Conservation (phyloP, 2,329 filamentous ascomycete genomes). For the Bipolaris zeicola region DNA sequence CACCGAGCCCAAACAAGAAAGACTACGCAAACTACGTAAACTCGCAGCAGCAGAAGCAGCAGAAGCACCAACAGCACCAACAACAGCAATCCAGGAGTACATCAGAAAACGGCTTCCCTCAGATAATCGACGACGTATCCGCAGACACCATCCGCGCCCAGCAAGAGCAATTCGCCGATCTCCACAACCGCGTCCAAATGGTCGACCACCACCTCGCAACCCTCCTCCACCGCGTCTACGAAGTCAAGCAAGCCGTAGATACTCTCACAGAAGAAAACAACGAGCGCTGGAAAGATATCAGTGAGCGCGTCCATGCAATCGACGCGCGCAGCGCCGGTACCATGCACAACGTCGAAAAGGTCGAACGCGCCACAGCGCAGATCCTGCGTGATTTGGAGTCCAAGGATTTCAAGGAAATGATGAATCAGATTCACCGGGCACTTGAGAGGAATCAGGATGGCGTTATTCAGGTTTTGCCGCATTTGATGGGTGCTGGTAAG, state of each 20-base stretch:
- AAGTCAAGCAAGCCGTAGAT: conserved; percentile 65
- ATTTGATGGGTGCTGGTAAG: conserved; percentile 58
- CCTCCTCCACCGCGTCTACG: conserved; percentile 70
- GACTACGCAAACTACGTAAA: conserved; percentile 37
- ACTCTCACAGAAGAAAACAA: conserved; percentile 61
- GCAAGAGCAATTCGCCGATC: conserved; percentile 74
- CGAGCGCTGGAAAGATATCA: conserved; percentile 62
- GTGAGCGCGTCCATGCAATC: conserved; percentile 36
- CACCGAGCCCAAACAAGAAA: conserved; percentile 35
- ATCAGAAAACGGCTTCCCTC: conserved; percentile 33
- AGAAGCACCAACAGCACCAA: conserved; percentile 19
- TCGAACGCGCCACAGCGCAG: conserved; percentile 58
- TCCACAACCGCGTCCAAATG: conserved; percentile 81
- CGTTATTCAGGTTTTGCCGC: conserved; percentile 58
- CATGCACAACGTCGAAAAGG: conserved; percentile 57
- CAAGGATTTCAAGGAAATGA: conserved; percentile 62
- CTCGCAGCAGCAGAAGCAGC: conserved; percentile 39
- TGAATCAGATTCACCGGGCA: conserved; percentile 60
- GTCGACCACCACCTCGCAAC: conserved; percentile 76
- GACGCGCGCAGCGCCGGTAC: conserved; percentile 44
- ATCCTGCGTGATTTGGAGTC: conserved; percentile 61
- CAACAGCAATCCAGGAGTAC: conserved; percentile 25
- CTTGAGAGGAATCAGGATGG: conserved; percentile 60
- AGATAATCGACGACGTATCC: conserved; percentile 52
- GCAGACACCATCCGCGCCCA: conserved; percentile 53